These are phyloP conservation scores for Metarhizium robertsii DNA, from an alignment of 2,329 filamentous ascomycete species.

Conservation along the genomic window DNA sequence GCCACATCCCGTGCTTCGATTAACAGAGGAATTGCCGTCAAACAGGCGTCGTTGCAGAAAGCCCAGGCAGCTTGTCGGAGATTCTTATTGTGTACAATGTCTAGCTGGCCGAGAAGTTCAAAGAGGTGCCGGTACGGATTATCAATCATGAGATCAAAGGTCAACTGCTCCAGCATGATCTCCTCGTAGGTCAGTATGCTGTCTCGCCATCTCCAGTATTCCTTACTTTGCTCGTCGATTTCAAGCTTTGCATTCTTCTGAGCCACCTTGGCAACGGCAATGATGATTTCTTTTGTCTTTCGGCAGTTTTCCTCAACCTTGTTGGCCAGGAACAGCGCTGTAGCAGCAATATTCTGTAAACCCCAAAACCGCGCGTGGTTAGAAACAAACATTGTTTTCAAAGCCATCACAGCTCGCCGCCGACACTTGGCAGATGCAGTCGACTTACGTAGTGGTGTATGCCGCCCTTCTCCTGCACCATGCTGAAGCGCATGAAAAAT, in stretches of 20 bases:
- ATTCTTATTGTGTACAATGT: constrained; percentile 68
- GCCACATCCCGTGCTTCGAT: constrained; percentile 74
- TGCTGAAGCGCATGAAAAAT: constrained; percentile 84
- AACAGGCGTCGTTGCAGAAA: constrained; percentile 83
- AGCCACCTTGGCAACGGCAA: constrained; percentile 86
- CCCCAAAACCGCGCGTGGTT: neutral
- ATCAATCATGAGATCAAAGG: constrained; percentile 87
- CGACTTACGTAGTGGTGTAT: constrained; percentile 78
- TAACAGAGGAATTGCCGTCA: constrained; percentile 76
- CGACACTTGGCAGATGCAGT: neutral
- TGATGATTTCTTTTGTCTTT: constrained; percentile 90
- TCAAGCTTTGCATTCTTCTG: constrained; percentile 87
- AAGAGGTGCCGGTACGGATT: constrained; percentile 81
- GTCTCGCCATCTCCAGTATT: constrained; percentile 97
- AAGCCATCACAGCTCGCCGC: neutral
- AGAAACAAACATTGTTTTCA: neutral
- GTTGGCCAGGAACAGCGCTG: constrained; percentile 84
- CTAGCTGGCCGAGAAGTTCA: constrained; percentile 65
- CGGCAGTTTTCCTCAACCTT: constrained; percentile 97
- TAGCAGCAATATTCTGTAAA: constrained; percentile 70
- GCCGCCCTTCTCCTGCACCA: constrained; percentile 65
- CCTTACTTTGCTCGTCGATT: constrained; percentile 94
- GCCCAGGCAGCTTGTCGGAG: constrained; percentile 85
- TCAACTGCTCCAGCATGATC: constrained; percentile 80
- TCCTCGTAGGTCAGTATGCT: constrained; percentile 90